These are phyloP conservation scores for Amanita rimosa DNA, from an alignment of 768 basidiomycete species.

Conservation along the genomic window DNA sequence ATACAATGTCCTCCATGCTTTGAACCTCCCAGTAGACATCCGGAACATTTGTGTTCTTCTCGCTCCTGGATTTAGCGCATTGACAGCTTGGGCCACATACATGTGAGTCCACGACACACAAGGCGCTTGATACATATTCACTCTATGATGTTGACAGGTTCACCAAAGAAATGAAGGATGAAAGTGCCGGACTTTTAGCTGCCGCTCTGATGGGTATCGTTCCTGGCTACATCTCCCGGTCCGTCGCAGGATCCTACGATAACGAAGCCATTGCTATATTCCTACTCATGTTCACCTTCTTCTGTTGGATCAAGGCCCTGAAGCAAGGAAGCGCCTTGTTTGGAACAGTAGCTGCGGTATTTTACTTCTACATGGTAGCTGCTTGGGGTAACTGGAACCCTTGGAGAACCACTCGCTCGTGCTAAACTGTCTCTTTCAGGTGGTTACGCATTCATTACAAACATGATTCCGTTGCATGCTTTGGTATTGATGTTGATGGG, in stretches of 20 bases:
- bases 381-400: constrained; percentile 72
- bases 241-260: constrained; percentile 98
- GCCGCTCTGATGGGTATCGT: constrained; percentile 98
- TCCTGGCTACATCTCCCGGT: constrained; percentile 97
- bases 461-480: constrained; percentile 98
- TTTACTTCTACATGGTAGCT: constrained; percentile 99
- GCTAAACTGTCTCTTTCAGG: constrained; percentile 30
- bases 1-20: constrained; percentile 76
- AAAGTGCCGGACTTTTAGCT: constrained; percentile 91
- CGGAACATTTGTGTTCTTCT: constrained; percentile 94
- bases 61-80: constrained; percentile 92
- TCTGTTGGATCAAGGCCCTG: constrained; percentile 91
- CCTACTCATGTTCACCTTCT: constrained; percentile 99
- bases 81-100: constrained; percentile 95
- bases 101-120: constrained; percentile 42
- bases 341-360: constrained; percentile 83
- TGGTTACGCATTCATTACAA: constrained; percentile 99
- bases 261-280: constrained; percentile 99
- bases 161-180: constrained; percentile 92
- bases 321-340: constrained; percentile 90
- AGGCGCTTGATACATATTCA: not conserved
- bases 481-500: constrained; percentile 96
- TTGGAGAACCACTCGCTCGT: constrained; percentile 2
- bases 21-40: constrained; percentile 96
- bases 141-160: constrained; percentile 42